Evolutionary conservation across 73 alveolate species (phyloP), one percentile per base, ranked within the genome.

Genomic region (Diophrys sp.): DNA sequence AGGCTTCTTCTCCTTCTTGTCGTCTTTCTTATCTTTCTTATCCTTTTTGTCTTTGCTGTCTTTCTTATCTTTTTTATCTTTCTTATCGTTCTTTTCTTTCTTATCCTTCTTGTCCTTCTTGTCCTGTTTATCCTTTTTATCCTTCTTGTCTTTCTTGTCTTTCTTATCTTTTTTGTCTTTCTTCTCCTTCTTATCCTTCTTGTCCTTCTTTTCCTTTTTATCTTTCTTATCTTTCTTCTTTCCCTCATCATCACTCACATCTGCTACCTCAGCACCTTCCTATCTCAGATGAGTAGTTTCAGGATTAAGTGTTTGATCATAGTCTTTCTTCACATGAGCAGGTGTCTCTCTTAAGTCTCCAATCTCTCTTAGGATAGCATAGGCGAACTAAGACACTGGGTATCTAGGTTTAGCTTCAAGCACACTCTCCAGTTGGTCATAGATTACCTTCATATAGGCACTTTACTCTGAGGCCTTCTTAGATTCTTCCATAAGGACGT

Each of bases 1-100:
- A 1, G 69, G 23, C 23, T 73, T 75, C 81, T n/a, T n/a, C n/a
- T n/a, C n/a, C n/a, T n/a, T n/a, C 80, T 66, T 53, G 68, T 85
- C 62, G n/a, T n/a, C n/a, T n/a, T n/a, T n/a, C 54, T 71, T 31
- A 26, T 26, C 70, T 44, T 44, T 44, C 5, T 11, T 18, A 44
- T 11, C 54, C n/a, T n/a, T n/a, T 85, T 66, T 53, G 68, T 85
- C 62, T 44, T 44, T 44, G 18, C n/a, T 44, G 5, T 44, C 62
- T 44, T 44, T 18, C 18, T 44, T 44, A 44, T 44, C 62, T 18
- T 44, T 44, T 18, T 44, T 44, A 18, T 44, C 62, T 44, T 44
- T 44, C 62, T 44, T 44, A 44, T 44, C 62, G 5, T 44, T 44
- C 62, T 44, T 44, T 5, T 44, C 62, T 44, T 44, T 44, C 18